Evolutionary conservation across 106 monocot species (phyloP), one percentile per base, ranked within the genome.

Genomic region (Phalaenopsis equestris): DNA sequence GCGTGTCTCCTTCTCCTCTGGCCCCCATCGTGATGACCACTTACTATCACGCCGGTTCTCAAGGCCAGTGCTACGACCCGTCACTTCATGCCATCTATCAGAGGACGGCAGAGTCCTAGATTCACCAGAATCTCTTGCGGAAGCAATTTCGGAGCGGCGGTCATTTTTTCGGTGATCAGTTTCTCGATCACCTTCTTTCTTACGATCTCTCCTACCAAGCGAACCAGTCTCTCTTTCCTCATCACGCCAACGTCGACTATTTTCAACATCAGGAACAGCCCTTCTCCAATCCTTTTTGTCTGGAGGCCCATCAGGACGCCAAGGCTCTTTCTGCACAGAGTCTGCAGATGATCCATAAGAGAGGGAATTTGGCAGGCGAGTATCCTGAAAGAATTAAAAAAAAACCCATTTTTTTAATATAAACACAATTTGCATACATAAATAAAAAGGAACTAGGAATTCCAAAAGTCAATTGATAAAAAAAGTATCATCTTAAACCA

Each of bases 1-100:
- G 37, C 93, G 85, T 19, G 88, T 14, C 10, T 92, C 92, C 78
- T 92, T 94, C 72, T 91, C 95, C 19, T 95, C 99, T 39, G 99
- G 99, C 11, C 99, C 99, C 99, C 99, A 99, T 77, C 99, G 86
- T 56, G 93, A 87, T 75, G 99, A 95, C 99, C 99, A 99, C 80
- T 95, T 99, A 75, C 85, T 93, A 76, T 96, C 96, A 3, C 96
- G 89, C 8, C 92, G 84, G 45, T 82, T 85, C 58, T 95, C 95
- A 83, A 85, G 78, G 8, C 75, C 82, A 45, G 82, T 78, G 79
- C 68, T 89, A 65, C 93, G 93, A 82, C 67, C 77, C 81, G 83
- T 56, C 23, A 82, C 85, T 24, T 95, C 95, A 82, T 86, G 85
- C 89, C 87, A 87, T 67, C 90, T 74, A 42, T 96, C 95, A 81